Conservation (phyloP, 2,329 filamentous ascomycete genomes). For the Xylariaceae sp. region DNA sequence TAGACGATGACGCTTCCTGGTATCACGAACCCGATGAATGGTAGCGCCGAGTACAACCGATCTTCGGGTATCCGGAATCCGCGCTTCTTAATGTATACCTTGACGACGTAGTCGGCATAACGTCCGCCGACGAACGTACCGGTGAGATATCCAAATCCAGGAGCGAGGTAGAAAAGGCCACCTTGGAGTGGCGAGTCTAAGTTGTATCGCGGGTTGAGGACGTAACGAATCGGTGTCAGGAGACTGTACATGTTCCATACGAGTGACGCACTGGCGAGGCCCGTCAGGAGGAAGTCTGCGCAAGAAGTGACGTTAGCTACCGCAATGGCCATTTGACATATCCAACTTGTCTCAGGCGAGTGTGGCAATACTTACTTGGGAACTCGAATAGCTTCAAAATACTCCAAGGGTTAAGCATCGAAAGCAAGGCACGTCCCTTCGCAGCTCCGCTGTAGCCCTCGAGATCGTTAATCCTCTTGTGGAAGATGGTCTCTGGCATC, state of each 20-base stretch:
- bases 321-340: not conserved
- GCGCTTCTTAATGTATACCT: conserved; percentile 37
- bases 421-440: conserved; percentile 51
- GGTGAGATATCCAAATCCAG: conserved; percentile 58
- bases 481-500: conserved; percentile 68
- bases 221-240: conserved; percentile 58
- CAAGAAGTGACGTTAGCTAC: conserved; percentile 4
- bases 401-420: conserved; percentile 62
- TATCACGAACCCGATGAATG: conserved; percentile 56
- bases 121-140: conserved; percentile 61
- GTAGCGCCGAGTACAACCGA: conserved; percentile 55
- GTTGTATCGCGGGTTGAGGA: conserved; percentile 65
- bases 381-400: conserved; percentile 61
- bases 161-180: conserved; percentile 65
- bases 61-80: conserved; percentile 64
- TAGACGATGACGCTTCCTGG: conserved; percentile 63
- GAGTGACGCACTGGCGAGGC: conserved; percentile 54
- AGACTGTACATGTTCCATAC: conserved; percentile 67
- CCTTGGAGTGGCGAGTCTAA: conserved; percentile 57
- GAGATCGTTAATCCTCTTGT: conserved; percentile 57
- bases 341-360: not conserved
- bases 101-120: conserved; percentile 38
- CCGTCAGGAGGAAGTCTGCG: conserved; percentile 52
- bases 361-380: conserved; percentile 40
- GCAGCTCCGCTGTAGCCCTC: conserved; percentile 45